Conservation (phyloP, 139 green algal species). For the Volvox reticuliferus region DNA sequence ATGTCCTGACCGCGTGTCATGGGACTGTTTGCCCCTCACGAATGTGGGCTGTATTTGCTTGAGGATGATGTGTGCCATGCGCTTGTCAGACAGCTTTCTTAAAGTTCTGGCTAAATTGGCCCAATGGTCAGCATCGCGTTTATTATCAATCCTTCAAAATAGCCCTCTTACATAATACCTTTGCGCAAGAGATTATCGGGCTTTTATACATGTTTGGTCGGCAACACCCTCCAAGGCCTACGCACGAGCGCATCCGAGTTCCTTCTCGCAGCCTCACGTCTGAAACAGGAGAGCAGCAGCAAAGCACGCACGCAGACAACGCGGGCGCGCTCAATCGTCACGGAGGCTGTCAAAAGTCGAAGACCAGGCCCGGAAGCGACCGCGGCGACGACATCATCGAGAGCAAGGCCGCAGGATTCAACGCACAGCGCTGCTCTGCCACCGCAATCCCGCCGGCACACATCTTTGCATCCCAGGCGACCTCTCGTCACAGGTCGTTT, state of each 20-base stretch:
- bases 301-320: not conserved
- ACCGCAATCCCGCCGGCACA: not conserved
- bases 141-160: too few species aligned
- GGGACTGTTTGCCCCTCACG: too few species aligned
- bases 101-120: too few species aligned
- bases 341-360: not conserved
- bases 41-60: too few species aligned
- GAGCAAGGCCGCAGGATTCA: not conserved
- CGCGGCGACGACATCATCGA: not conserved
- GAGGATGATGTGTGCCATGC: too few species aligned
- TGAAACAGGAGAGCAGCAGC: not conserved
- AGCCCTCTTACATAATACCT: too few species aligned
- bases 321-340: not conserved
- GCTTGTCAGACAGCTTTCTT: too few species aligned
- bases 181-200: too few species aligned
- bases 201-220: constrained; percentile 4
- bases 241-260: not conserved
- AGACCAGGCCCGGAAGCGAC: not conserved
- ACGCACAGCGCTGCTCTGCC: not conserved
- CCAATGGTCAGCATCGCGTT: too few species aligned
- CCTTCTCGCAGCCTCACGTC: not conserved
- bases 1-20: too few species aligned
- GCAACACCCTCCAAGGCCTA: not conserved
- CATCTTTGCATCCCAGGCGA: not conserved
- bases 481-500: not conserved